These are phyloP conservation scores for Colletotrichum camelliae DNA, from an alignment of 2,329 filamentous ascomycete species.

Conservation along the genomic window DNA sequence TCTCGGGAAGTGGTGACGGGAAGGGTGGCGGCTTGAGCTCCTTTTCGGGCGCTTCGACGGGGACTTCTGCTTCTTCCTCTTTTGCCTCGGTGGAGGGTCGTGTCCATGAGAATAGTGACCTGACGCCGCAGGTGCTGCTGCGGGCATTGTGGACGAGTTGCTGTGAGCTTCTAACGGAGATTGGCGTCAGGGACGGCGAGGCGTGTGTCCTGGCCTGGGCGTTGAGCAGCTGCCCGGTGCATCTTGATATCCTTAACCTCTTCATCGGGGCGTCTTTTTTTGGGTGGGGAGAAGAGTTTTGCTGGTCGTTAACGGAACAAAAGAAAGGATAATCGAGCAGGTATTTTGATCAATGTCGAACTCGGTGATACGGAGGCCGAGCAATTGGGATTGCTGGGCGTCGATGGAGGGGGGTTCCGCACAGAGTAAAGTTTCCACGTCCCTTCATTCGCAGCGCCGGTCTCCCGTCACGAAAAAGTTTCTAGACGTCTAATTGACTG, in stretches of 20 bases:
- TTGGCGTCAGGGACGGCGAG: constrained; percentile 17
- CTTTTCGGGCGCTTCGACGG: constrained; percentile 34
- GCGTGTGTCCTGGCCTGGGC: constrained; percentile 29
- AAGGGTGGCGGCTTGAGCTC: constrained; percentile 41
- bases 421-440: constrained; percentile 13
- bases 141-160: background rate
- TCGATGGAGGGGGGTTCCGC: constrained; percentile 2
- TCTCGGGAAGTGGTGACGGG: constrained; percentile 74
- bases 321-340: background rate
- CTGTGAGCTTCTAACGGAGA: constrained; percentile 20
- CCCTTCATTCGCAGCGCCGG: constrained; percentile 10
- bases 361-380: constrained; percentile 20
- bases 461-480: constrained; percentile 37
- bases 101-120: constrained; percentile 1
- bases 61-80: constrained; percentile 7
- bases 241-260: constrained; percentile 47
- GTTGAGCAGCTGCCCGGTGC: constrained; percentile 45
- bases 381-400: constrained; percentile 40
- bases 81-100: background rate
- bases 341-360: constrained; percentile 10
- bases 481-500: constrained; percentile 31
- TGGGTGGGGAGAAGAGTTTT: background rate
- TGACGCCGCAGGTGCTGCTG: background rate
- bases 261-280: constrained; percentile 37
- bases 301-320: background rate